Percentiles rank a stretch among this genome's conserved stretches.
Evolutionary conservation across 192 early-diverging fungal species (phyloP).

Genomic region (Radiomyces spectabilis): DNA sequence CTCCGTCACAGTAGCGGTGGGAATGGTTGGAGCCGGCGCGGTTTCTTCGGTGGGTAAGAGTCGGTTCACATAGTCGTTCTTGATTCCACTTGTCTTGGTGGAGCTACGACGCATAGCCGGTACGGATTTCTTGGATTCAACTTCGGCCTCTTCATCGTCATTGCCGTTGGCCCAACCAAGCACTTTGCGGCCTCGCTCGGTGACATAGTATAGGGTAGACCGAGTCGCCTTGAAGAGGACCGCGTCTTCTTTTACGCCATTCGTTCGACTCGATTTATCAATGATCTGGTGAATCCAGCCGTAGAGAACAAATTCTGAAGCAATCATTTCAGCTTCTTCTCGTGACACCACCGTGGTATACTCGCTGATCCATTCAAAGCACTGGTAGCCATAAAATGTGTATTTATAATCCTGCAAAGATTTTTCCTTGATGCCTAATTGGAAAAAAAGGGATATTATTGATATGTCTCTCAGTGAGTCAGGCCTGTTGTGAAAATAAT

Average conservation of each 20-base stretch:
- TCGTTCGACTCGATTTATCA: constrained; percentile 10
- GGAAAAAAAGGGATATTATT: neutral
- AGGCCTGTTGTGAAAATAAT: neutral
- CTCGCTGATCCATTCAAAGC: constrained; percentile 43
- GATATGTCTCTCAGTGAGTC: neutral
- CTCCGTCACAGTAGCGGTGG: no score
- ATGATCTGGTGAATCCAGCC: constrained; percentile 35
- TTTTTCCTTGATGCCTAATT: constrained; percentile 1
- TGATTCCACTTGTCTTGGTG: no score
- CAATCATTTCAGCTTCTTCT: constrained; percentile 40
- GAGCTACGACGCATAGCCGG: no score
- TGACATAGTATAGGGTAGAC: constrained; percentile 10
- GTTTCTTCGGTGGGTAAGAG: no score
- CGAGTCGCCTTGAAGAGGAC: constrained; percentile 2
- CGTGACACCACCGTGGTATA: constrained; percentile 41
- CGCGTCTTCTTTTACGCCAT: neutral
- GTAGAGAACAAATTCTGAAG: constrained; percentile 37
- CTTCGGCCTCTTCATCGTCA: no score
- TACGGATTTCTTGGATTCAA: no score
- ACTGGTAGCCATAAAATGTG: constrained; percentile 38
- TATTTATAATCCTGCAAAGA: constrained; percentile 11
- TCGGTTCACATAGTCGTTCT: no score
- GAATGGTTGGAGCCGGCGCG: no score
- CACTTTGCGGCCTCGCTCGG: constrained; percentile 3
- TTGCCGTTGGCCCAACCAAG: constrained; percentile 2